Conservation (phyloP, 139 green algal species). For the Raphidocelis subcapitata region DNA sequence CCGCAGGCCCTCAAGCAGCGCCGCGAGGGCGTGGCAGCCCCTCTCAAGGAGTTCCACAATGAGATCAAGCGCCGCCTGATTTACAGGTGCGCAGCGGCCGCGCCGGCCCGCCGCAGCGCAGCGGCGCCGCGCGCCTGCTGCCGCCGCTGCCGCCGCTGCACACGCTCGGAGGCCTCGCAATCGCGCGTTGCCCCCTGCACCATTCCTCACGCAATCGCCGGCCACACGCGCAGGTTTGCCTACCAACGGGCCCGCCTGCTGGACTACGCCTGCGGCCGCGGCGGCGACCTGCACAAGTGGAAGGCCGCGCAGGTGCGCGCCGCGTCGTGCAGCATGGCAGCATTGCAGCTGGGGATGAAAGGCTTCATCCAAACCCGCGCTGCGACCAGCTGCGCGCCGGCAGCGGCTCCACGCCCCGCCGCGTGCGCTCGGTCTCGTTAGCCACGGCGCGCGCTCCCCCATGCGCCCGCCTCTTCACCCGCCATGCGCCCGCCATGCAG, state of each 20-base stretch:
- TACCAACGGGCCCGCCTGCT: constrained; percentile 57
- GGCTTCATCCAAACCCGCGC: not conserved
- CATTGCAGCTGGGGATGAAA: not conserved
- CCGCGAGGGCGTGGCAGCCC: constrained; percentile 52
- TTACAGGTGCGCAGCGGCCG: constrained; percentile 31
- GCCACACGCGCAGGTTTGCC: constrained; percentile 84
- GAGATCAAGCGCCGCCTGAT: constrained; percentile 84
- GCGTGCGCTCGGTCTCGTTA: no score
- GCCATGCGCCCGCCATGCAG: constrained; percentile 24
- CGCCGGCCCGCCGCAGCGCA: no score
- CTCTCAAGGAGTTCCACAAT: constrained; percentile 92
- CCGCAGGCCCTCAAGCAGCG: constrained; percentile 61
- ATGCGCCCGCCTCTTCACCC: no score
- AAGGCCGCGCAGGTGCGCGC: constrained; percentile 39
- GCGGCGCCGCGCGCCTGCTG: no score
- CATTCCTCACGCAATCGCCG: no score
- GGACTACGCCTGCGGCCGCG: constrained; percentile 87
- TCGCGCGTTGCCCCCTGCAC: no score
- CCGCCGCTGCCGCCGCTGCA: no score
- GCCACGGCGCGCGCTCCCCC: no score
- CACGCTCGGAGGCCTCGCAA: no score
- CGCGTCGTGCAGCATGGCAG: not conserved
- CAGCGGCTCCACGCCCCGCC: no score
- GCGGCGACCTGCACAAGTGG: constrained; percentile 92
- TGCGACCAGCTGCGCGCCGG: not conserved